phyloP scores from a whole-genome alignment of 805 yeast genomes.

The Cyberlindnera saturnus region DNA sequence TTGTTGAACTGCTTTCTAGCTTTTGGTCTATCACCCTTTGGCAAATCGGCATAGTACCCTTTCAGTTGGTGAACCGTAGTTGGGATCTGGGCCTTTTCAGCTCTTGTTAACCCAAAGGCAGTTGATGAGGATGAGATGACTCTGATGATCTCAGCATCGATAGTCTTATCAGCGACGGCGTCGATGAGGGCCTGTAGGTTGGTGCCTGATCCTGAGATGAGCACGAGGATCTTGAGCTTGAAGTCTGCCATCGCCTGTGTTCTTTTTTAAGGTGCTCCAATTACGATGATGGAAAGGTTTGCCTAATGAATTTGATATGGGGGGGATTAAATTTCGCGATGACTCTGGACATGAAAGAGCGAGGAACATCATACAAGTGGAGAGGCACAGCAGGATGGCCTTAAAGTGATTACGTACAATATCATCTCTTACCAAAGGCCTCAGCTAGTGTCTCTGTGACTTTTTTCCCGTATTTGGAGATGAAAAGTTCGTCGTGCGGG shows the following conservation, averaged over 20 bases:
- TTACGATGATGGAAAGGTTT: no score
- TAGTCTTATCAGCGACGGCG: constrained; percentile 38
- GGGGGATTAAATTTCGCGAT: no score
- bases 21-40: constrained; percentile 57
- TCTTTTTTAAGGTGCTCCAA: no score
- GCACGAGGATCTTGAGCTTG: constrained; percentile 41
- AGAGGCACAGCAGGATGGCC: background rate
- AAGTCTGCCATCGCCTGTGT: no score
- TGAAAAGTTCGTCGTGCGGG: constrained; percentile 15
- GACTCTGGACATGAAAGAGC: no score
- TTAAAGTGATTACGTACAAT: background rate
- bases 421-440: constrained; percentile 4
- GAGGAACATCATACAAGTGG: no score
- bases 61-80: constrained; percentile 67
- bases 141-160: constrained; percentile 48
- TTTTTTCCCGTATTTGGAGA: constrained; percentile 27
- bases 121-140: constrained; percentile 80
- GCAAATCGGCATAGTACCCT: constrained; percentile 64
- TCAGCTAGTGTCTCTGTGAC: constrained; percentile 16
- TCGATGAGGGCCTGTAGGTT: constrained; percentile 92
- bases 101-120: constrained; percentile 88
- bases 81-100: constrained; percentile 63
- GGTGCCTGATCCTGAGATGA: constrained; percentile 95
- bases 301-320: no score
- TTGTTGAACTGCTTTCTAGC: constrained; percentile 70